These are phyloP conservation scores for Chalciporus chontae DNA, from an alignment of 768 basidiomycete species.

Conservation along the genomic window DNA sequence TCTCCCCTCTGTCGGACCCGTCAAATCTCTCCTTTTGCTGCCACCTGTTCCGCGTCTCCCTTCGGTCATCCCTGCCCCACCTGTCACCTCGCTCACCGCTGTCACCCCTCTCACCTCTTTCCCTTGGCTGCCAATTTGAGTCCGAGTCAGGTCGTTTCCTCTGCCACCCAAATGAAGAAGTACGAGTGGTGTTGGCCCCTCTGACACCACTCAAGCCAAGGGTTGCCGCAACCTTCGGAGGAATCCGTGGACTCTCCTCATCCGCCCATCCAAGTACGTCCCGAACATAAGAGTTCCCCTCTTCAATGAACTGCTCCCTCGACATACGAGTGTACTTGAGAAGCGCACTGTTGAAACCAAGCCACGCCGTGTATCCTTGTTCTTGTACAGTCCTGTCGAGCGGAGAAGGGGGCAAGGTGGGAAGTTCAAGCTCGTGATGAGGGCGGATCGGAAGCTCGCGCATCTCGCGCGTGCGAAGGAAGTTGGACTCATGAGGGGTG, in stretches of 20 bases:
- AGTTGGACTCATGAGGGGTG: slow-evolving; percentile 46
- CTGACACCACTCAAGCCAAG: slow-evolving; percentile 44
- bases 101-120: not conserved
- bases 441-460: slow-evolving; percentile 38
- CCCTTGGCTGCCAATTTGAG: too few relatives aligned
- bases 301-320: slow-evolving; percentile 37
- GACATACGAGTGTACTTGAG: slow-evolving; percentile 38
- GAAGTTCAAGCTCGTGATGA: slow-evolving; percentile 22
- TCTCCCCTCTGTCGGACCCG: too few relatives aligned
- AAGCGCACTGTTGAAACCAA: slow-evolving; percentile 54
- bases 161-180: too few relatives aligned
- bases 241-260: slow-evolving; percentile 36
- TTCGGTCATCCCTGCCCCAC: not conserved
- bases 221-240: slow-evolving; percentile 45
- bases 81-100: not conserved
- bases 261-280: slow-evolving; percentile 37
- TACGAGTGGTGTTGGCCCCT: slow-evolving; percentile 20
- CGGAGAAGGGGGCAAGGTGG: slow-evolving; percentile 19
- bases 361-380: slow-evolving; percentile 50
- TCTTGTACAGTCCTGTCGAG: slow-evolving; percentile 42
- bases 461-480: slow-evolving; percentile 42
- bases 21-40: not conserved
- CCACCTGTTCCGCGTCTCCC: not conserved
- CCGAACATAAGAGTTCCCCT: slow-evolving; percentile 36
- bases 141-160: too few relatives aligned